phyloP scores from a whole-genome alignment of 1,284 basidiomycete species.

The Apiotrichum gamsii region DNA sequence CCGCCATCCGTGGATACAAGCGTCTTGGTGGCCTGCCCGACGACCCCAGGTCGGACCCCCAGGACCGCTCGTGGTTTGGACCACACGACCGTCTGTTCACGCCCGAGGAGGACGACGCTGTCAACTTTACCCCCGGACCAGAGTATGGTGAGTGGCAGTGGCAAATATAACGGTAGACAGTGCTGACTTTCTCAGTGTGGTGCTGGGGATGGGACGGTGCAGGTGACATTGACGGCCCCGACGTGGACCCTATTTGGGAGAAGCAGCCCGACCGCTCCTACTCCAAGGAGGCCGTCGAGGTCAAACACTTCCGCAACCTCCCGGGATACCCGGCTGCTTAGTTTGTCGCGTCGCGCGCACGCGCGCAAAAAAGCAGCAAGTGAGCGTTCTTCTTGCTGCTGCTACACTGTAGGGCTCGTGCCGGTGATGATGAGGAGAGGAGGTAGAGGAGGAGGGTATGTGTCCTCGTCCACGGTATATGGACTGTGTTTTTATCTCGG shows the following conservation, averaged over 20 bases:
- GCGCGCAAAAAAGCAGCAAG: no score
- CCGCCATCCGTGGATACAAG: slow-evolving; percentile 84
- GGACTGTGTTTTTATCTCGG: no score
- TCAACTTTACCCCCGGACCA: slow-evolving; percentile 75
- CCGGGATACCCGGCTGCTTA: no score
- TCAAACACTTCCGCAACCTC: slow-evolving; percentile 64
- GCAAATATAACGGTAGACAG: no score
- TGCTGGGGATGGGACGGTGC: slow-evolving; percentile 99
- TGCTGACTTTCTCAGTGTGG: slow-evolving; percentile 64
- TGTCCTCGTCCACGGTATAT: no score
- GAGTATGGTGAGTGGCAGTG: slow-evolving; percentile 69
- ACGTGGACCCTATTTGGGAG: slow-evolving; percentile 92
- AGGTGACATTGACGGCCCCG: slow-evolving; percentile 87
- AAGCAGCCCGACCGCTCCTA: slow-evolving; percentile 64
- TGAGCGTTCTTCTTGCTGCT: no score
- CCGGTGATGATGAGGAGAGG: no score
- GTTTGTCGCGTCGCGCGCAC: no score
- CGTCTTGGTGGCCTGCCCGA: slow-evolving; percentile 86
- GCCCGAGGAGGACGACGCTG: slow-evolving; percentile 68
- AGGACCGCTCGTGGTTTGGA: slow-evolving; percentile 86
- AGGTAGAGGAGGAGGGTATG: no score
- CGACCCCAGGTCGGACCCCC: slow-evolving; percentile 86
- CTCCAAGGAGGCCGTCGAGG: slow-evolving; percentile 56
- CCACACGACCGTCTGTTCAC: slow-evolving; percentile 89
- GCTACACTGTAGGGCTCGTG: no score